Evolutionary conservation across 768 basidiomycete genomes (phyloP).

Genomic region (Amanita pallidorosea): DNA sequence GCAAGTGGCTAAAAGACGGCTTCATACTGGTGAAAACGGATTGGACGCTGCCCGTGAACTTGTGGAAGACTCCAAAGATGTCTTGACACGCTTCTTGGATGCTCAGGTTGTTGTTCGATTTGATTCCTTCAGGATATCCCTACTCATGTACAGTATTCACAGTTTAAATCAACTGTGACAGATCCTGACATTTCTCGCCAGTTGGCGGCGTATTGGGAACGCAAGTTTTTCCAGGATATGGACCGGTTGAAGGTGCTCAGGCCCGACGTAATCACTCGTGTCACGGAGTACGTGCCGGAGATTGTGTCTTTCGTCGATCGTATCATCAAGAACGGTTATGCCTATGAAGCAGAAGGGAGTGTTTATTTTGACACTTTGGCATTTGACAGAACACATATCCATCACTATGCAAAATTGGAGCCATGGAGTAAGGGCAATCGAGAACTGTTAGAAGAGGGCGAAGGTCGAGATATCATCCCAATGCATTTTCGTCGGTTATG

Average conservation of each 20-base stretch:
- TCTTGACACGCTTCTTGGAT: slow-evolving; percentile 66
- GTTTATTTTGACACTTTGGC: slow-evolving; percentile 85
- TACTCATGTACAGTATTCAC: slow-evolving; percentile 5
- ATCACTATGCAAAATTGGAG: slow-evolving; percentile 89
- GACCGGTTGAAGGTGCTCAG: slow-evolving; percentile 71
- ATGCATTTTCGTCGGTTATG: background rate
- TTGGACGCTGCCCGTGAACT: slow-evolving; percentile 40
- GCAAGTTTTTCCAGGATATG: slow-evolving; percentile 89
- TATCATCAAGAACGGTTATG: slow-evolving; percentile 82
- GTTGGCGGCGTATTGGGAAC: slow-evolving; percentile 83
- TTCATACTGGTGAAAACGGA: slow-evolving; percentile 30
- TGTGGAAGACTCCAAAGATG: slow-evolving; percentile 67
- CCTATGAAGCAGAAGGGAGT: slow-evolving; percentile 56
- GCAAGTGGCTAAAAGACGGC: slow-evolving; percentile 29
- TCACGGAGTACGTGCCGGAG: slow-evolving; percentile 95
- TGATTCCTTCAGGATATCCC: slow-evolving; percentile 3
- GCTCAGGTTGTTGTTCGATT: slow-evolving; percentile 40
- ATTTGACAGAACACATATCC: slow-evolving; percentile 68
- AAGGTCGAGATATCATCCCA: slow-evolving; percentile 76
- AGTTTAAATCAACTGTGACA: slow-evolving; percentile 74
- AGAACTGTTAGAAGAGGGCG: slow-evolving; percentile 82
- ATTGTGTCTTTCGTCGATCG: slow-evolving; percentile 82
- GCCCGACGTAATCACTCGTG: slow-evolving; percentile 87
- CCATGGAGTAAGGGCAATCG: slow-evolving; percentile 95
- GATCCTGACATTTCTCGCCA: slow-evolving; percentile 80